Evolutionary conservation across 441 rosid genomes (phyloP).

Genomic region (Pelargonium fulgidum): DNA sequence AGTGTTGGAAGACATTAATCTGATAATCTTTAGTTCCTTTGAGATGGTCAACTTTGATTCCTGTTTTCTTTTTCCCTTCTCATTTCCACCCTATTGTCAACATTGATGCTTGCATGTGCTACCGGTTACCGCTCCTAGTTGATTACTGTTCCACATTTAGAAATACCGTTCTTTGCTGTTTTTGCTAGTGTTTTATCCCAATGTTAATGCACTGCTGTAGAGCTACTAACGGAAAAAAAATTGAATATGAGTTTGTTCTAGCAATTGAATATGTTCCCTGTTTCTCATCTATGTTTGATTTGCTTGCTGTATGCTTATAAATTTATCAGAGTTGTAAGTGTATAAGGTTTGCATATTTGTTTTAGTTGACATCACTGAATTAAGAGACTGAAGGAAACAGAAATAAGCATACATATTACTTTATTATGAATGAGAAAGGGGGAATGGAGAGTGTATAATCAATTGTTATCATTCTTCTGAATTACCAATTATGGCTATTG

Average conservation of each 20-base stretch:
- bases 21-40: not conserved
- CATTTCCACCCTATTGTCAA: not conserved
- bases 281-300: not conserved
- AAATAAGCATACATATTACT: not conserved
- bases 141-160: not conserved
- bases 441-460: not conserved
- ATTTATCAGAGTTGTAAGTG: not conserved
- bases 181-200: not conserved
- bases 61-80: not conserved
- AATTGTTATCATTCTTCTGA: not conserved
- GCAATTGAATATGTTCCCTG: not conserved
- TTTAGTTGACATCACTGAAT: not conserved
- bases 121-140: not conserved
- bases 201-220: not conserved
- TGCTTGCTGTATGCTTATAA: not conserved
- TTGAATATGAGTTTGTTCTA: not conserved
- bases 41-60: not conserved
- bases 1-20: no score
- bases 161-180: not conserved
- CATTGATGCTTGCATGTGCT: not conserved
- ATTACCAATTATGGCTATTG: slow-evolving; percentile 8
- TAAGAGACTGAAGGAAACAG: not conserved
- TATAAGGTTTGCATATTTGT: not conserved
- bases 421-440: not conserved
- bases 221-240: not conserved